Base-by-base conservation (phyloP, 768 basidiomycete genomes). In the Pisolithus microcarpus region DNA sequence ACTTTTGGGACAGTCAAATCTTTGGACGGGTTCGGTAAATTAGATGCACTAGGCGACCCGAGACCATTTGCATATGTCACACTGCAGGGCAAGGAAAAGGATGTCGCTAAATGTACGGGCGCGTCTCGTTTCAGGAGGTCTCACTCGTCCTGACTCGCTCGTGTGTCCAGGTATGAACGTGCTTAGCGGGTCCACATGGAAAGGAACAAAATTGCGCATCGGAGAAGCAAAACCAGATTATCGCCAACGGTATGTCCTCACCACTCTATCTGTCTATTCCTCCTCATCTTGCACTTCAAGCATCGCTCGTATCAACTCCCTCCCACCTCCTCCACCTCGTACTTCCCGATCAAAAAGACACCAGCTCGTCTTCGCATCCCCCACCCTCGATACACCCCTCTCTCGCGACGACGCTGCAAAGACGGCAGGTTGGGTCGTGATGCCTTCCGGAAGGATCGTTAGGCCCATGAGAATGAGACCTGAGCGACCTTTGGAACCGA, bases 191-290 rank as follows among this genome's bases (percentile, higher is more conserved):
- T 80, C 85, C 6, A 87, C 80, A 1, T 93, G 88, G 87, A 91
- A 90, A 69, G 91, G 91, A n/a, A 71, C 88, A 19, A 91, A 86
- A 57, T 69, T 92, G 30, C 78, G 88, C 16, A 78, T 92, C 34
- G 87, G 87, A 8, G 87, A 91, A 57, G 89, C 90, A n/a, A 85
- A 81, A 54, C 84, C 83, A 1, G 82, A 90, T 62, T 91, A 75
- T 58, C 65, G 65, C 3, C 80, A 84, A 61, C 74, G 80, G 89
- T 85, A 46, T 40, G 54, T 21, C 4, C 26, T 19, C 16, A 5
- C n/a, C 31, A 10, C 31, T 23, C 21, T 37, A 16, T 18, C 28
- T 8, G 10, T 19, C 30, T 2, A 5, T 48, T 37, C 23, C 51
- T 38, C 39, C 18, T 26, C 28, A 49, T 13, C 38, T 10, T 43